Conservation (phyloP, 768 basidiomycete species). For the Trametes elegans region DNA sequence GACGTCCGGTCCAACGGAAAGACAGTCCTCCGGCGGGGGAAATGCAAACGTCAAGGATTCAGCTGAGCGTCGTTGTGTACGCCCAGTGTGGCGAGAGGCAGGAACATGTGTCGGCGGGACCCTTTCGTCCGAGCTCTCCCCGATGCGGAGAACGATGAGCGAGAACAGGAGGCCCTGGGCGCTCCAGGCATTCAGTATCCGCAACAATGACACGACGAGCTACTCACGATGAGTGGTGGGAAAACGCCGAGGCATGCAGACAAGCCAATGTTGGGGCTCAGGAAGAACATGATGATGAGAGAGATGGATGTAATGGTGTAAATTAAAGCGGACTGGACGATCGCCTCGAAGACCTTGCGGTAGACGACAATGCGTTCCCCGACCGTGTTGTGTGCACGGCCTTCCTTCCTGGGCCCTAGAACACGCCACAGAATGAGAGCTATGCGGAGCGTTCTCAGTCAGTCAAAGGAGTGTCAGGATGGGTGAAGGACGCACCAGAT, state of each 20-base stretch:
- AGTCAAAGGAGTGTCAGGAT: no score
- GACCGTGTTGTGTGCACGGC: not conserved
- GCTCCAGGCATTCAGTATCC: not conserved
- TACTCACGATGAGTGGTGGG: slow-evolving; percentile 3
- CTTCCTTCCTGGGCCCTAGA: not conserved
- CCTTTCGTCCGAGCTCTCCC: not conserved
- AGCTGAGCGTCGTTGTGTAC: no score
- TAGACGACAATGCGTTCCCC: not conserved
- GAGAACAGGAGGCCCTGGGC: not conserved
- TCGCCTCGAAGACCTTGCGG: slow-evolving; percentile 1
- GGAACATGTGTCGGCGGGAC: not conserved
- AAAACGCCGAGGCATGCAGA: not conserved
- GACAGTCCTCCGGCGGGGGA: no score
- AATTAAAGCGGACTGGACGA: slow-evolving; percentile 7
- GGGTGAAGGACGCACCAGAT: not conserved
- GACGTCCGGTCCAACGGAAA: no score
- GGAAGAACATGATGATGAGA: not conserved
- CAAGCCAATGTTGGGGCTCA: not conserved
- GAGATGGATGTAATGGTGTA: slow-evolving; percentile 5
- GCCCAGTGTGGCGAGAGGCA: no score
- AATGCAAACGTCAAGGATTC: no score
- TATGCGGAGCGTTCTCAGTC: not conserved
- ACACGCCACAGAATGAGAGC: slow-evolving; percentile 5
- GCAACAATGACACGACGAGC: no score
- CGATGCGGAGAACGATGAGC: not conserved